A percentile compares a stretch with the other conserved stretches of the same genome.
Evolutionary conservation across 352 stramenopile genomes (phyloP).

Genomic region (Aphanomyces stellatus): DNA sequence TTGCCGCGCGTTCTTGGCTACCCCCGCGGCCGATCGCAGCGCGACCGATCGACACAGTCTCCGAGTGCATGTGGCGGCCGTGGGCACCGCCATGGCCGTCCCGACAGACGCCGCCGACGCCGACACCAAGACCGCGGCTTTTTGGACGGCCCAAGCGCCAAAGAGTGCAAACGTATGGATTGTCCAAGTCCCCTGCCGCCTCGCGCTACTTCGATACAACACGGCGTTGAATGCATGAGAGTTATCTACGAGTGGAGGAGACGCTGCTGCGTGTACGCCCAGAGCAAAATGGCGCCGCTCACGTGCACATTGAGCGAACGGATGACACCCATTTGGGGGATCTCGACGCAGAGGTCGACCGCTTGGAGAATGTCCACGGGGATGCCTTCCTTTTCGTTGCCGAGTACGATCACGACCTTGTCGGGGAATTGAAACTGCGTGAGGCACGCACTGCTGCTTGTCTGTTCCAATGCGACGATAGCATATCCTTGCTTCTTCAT

Average conservation of each 20-base stretch:
- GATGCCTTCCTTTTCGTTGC: conserved; percentile 96
- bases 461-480: conserved; percentile 93
- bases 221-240: not conserved
- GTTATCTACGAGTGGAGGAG: conserved; percentile 20
- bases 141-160: too few species aligned
- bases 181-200: too few species aligned
- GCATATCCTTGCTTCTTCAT: conserved; percentile 85
- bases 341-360: conserved; percentile 96
- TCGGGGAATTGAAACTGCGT: conserved; percentile 75
- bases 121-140: too few species aligned
- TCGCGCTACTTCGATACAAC: not conserved
- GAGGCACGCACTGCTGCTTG: conserved; percentile 84
- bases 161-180: too few species aligned
- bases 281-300: conserved; percentile 91
- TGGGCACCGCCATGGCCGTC: too few species aligned
- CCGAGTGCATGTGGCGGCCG: too few species aligned
- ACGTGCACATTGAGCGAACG: conserved; percentile 97
- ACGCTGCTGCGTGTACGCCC: conserved; percentile 94
- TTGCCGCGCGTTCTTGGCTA: too few species aligned
- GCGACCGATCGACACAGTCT: too few species aligned
- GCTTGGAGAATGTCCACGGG: conserved; percentile 91
- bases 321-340: conserved; percentile 96
- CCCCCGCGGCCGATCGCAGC: too few species aligned
- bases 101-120: too few species aligned
- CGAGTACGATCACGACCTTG: conserved; percentile 91